Evolutionary conservation across 768 basidiomycete genomes (phyloP).

Genomic region (Lentinula aciculospora): DNA sequence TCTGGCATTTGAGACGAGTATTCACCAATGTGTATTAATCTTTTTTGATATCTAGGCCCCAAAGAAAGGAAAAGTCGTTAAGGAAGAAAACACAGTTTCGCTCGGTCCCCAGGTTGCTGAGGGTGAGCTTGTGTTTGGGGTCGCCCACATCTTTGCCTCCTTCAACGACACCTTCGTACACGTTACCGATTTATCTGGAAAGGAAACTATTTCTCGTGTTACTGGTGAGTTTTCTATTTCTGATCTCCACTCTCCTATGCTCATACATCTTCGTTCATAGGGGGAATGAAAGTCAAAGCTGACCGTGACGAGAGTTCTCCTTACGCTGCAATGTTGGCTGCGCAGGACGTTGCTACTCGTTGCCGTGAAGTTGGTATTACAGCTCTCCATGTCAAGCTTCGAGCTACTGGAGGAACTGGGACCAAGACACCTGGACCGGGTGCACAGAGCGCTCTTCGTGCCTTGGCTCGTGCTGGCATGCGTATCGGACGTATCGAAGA

Average conservation of each 20-base stretch:
- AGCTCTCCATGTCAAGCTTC: constrained; percentile 97
- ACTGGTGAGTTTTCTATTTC: too few relatives aligned
- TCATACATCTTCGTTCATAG: too few relatives aligned
- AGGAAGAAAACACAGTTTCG: constrained; percentile 80
- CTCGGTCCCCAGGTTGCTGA: constrained; percentile 96
- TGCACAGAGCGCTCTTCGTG: constrained; percentile 96
- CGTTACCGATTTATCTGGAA: constrained; percentile 96
- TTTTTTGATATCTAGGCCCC: constrained; percentile 50
- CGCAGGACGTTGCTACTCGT: constrained; percentile 92
- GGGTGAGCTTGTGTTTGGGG: constrained; percentile 96
- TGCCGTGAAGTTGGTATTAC: constrained; percentile 99
- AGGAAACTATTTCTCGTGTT: constrained; percentile 98
- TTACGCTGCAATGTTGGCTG: constrained; percentile 96
- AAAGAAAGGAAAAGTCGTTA: constrained; percentile 73
- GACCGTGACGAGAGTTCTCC: constrained; percentile 99
- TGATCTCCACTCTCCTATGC: too few relatives aligned
- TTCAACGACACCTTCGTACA: constrained; percentile 99
- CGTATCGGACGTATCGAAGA: constrained; percentile 97
- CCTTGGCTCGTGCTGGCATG: constrained; percentile 97
- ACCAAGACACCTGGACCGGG: constrained; percentile 99
- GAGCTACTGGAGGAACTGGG: constrained; percentile 96
- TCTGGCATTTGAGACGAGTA: not conserved
- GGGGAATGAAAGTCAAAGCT: constrained; percentile 99
- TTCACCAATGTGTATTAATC: not conserved
- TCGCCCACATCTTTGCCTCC: constrained; percentile 97